Conservation (phyloP, 257 asterid genomes). For the Paulownia fortunei region DNA sequence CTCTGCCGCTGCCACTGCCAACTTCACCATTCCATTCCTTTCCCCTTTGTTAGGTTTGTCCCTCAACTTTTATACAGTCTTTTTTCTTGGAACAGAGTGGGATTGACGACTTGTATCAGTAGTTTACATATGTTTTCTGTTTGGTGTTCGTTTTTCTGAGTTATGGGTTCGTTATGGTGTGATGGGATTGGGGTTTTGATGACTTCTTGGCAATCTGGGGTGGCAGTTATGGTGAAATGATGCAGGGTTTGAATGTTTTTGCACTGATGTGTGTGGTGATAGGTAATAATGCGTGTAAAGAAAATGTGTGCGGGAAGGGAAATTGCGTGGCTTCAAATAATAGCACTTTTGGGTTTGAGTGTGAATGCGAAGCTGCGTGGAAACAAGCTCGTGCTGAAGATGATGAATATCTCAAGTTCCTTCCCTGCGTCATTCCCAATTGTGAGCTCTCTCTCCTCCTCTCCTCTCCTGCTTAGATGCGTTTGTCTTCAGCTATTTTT, state of each 20-base stretch:
- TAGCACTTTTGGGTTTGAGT: constrained; percentile 55
- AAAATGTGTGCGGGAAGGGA: constrained; percentile 70
- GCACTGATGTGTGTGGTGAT: not conserved
- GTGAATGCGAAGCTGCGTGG: constrained; percentile 78
- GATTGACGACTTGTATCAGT: not conserved
- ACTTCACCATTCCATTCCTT: constrained; percentile 44
- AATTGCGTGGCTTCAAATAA: constrained; percentile 52
- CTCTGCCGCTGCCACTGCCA: constrained; percentile 42
- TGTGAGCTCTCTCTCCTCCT: constrained; percentile 50
- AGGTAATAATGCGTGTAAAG: constrained; percentile 50
- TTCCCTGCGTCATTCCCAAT: constrained; percentile 83
- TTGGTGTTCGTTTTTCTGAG: not conserved
- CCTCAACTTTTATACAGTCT: not conserved
- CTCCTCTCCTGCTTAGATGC: not conserved
- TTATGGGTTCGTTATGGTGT: constrained; percentile 2
- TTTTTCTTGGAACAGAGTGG: not conserved
- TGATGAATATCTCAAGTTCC: constrained; percentile 48
- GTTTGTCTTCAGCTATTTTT: too few relatives aligned
- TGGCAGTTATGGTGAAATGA: too few relatives aligned
- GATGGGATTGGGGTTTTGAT: constrained; percentile 14
- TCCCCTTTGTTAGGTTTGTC: constrained; percentile 52
- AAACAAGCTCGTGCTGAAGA: constrained; percentile 53
- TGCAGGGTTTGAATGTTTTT: too few relatives aligned
- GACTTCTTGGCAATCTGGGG: not conserved
- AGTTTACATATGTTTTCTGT: not conserved